Percentiles rank a stretch among this genome's conserved stretches.
These are phyloP conservation scores for Penicillium frequentans DNA, from an alignment of 2,329 filamentous ascomycete species.

Conservation along the genomic window DNA sequence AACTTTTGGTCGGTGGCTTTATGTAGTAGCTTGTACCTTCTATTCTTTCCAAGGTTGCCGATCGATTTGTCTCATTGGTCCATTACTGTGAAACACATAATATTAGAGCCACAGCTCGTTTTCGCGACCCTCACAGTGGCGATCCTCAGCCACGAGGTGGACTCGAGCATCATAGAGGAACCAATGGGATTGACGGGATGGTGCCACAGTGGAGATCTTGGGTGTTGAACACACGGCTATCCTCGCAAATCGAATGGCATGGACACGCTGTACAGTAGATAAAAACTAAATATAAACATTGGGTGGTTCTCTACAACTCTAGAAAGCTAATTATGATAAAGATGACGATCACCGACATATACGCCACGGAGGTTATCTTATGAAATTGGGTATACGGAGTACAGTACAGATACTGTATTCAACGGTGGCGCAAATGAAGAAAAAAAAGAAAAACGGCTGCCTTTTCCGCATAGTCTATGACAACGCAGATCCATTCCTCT, in stretches of 20 bases:
- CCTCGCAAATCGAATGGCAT: background rate
- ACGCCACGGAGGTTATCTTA: background rate
- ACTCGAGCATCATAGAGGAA: background rate
- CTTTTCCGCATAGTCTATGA: conserved; percentile 1
- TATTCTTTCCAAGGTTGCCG: background rate
- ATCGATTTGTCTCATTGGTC: background rate
- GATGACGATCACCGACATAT: background rate
- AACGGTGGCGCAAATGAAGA: background rate
- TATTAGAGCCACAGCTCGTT: background rate
- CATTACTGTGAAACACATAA: background rate
- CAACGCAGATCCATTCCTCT: background rate
- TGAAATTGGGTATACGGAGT: background rate
- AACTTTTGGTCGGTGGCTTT: background rate
- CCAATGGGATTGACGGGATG: background rate
- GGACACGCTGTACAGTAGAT: background rate
- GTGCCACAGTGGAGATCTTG: background rate
- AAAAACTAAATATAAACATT: background rate
- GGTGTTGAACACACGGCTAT: background rate
- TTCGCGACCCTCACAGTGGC: background rate
- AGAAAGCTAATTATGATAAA: background rate
- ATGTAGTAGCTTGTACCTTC: background rate
- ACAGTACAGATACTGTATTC: background rate
- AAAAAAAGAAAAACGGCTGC: conserved; percentile 2
- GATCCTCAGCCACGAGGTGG: background rate
- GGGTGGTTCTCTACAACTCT: background rate